phyloP scores from a whole-genome alignment of 208 protist species.

The Leishmania mexicana region DNA sequence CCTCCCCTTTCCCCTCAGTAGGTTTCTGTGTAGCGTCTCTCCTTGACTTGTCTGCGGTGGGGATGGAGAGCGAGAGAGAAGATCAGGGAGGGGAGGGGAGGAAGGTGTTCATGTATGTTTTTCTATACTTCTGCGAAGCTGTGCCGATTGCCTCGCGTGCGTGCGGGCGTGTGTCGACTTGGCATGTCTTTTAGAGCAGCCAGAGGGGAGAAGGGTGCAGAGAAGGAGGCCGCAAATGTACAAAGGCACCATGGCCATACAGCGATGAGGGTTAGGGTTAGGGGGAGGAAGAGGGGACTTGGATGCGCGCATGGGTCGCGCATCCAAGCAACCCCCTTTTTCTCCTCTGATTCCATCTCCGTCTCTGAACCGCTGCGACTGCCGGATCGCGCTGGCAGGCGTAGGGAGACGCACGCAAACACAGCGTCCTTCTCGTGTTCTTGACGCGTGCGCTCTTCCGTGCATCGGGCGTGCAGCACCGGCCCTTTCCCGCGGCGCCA shows the following conservation, averaged over 20 bases:
- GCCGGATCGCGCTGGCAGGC: not conserved
- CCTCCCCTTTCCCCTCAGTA: not conserved
- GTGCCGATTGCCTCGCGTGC: not conserved
- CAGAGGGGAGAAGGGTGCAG: not conserved
- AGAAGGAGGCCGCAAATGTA: not conserved
- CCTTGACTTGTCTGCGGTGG: not conserved
- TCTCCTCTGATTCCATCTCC: not conserved
- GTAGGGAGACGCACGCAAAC: not conserved
- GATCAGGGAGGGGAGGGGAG: not conserved
- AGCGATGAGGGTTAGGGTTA: not conserved
- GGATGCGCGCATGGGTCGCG: not conserved
- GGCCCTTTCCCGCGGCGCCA: not conserved
- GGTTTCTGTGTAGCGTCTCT: not conserved
- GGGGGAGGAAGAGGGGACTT: not conserved
- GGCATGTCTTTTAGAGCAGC: not conserved
- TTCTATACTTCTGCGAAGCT: not conserved
- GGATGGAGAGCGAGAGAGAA: not conserved
- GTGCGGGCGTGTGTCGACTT: not conserved
- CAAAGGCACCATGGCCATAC: not conserved
- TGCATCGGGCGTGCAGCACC: not conserved
- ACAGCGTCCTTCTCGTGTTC: not conserved
- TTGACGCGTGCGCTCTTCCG: not conserved
- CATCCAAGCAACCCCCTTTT: not conserved
- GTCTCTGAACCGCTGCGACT: not conserved
- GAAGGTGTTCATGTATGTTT: not conserved